These are phyloP conservation scores for Tolypocladium guangdongense DNA, from an alignment of 2,329 filamentous ascomycete species.

Conservation along the genomic window DNA sequence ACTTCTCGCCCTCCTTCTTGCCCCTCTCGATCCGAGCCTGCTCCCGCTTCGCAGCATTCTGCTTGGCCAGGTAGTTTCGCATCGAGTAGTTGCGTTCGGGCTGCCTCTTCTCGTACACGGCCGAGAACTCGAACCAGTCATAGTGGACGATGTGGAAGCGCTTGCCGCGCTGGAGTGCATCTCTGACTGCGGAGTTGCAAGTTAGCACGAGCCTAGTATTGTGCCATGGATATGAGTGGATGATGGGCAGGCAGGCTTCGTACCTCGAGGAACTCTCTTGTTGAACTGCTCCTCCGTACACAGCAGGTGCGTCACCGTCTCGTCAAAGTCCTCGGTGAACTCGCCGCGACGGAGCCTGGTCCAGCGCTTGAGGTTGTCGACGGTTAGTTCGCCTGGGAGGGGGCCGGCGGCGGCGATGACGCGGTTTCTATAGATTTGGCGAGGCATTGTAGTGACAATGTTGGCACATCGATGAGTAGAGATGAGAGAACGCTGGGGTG, in stretches of 20 bases:
- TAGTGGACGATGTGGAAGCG: constrained; percentile 30
- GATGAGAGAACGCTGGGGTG: not conserved
- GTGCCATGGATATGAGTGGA: not conserved
- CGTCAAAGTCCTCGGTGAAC: constrained; percentile 39
- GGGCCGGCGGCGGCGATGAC: constrained; percentile 48
- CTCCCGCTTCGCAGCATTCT: constrained; percentile 19
- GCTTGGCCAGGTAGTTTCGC: constrained; percentile 15
- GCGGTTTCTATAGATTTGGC: constrained; percentile 38
- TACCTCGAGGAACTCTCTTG: constrained; percentile 26
- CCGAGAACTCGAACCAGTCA: constrained; percentile 43
- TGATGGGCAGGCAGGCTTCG: not conserved
- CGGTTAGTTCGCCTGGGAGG: constrained; percentile 36
- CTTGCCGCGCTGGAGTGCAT: constrained; percentile 24
- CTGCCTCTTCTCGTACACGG: constrained; percentile 17
- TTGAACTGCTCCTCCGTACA: constrained; percentile 52
- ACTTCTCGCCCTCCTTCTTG: constrained; percentile 27
- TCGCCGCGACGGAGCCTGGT: constrained; percentile 49
- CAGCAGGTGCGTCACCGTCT: constrained; percentile 61
- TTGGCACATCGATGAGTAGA: not conserved
- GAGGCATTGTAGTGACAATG: constrained; percentile 13
- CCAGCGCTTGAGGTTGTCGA: constrained; percentile 55
- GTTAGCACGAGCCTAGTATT: not conserved
- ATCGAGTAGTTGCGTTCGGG: constrained; percentile 32
- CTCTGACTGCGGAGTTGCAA: constrained; percentile 19
- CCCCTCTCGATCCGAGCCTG: constrained; percentile 24